Percentiles rank a stretch among this genome's conserved stretches.
These are phyloP conservation scores for Cokeromyces recurvatus DNA, from an alignment of 371 early-diverging fungal genomes.

Conservation along the genomic window DNA sequence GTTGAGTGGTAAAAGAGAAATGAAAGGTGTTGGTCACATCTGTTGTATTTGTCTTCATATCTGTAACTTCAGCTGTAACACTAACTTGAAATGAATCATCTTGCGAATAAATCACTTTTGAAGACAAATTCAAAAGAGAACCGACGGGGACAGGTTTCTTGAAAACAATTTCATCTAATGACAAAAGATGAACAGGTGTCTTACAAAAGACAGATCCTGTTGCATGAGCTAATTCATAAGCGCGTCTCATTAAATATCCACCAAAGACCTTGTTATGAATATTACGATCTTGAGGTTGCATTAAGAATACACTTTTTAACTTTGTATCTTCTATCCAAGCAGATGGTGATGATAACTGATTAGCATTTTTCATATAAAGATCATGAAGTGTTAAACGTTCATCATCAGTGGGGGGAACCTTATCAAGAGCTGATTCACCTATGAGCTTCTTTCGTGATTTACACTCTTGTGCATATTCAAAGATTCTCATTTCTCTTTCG, in stretches of 20 bases:
- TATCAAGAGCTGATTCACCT: constrained; percentile 54
- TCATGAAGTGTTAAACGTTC: constrained; percentile 82
- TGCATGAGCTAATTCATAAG: constrained; percentile 76
- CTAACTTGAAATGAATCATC: constrained; percentile 68
- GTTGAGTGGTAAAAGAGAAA: constrained; percentile 63
- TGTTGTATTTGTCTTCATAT: constrained; percentile 49
- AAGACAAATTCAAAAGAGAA: constrained; percentile 66
- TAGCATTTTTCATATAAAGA: constrained; percentile 64
- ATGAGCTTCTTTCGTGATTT: constrained; percentile 66
- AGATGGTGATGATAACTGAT: not conserved
- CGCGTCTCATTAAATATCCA: constrained; percentile 69
- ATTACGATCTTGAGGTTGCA: constrained; percentile 86
- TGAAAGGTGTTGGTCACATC: constrained; percentile 81
- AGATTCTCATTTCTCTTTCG: constrained; percentile 70
- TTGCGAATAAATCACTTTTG: constrained; percentile 69
- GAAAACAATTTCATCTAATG: constrained; percentile 89
- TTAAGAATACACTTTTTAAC: constrained; percentile 62
- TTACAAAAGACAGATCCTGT: constrained; percentile 64
- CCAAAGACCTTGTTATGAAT: constrained; percentile 93
- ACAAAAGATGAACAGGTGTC: constrained; percentile 49
- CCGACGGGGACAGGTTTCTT: constrained; percentile 89
- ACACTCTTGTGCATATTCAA: constrained; percentile 65
- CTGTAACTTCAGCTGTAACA: constrained; percentile 75
- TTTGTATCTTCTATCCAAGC: constrained; percentile 78
- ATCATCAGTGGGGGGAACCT: constrained; percentile 76